Conservation (phyloP, 176 grass and related monocot species). For the Oryza coarctata region DNA sequence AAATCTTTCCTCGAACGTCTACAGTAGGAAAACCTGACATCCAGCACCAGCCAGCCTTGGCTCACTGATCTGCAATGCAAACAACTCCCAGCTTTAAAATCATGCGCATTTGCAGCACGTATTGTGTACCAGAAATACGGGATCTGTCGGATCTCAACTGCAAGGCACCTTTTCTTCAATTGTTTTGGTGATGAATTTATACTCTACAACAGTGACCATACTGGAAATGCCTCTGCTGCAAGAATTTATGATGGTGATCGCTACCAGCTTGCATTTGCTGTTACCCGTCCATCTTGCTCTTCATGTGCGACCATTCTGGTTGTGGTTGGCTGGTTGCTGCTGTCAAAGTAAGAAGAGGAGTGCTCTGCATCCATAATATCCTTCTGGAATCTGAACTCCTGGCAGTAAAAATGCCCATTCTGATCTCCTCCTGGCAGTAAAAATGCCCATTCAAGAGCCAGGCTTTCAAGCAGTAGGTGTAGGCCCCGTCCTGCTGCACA, state of each 20-base stretch:
- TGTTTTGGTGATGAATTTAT: not conserved
- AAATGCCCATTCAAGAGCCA: not conserved
- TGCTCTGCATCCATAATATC: not conserved
- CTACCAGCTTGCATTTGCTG: not conserved
- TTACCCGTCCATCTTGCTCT: constrained; percentile 17
- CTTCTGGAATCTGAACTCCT: not conserved
- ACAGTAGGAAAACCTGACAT: not conserved
- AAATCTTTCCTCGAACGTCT: not conserved
- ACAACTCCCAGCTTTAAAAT: constrained; percentile 1
- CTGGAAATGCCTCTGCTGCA: constrained; percentile 1
- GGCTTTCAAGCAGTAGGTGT: not conserved
- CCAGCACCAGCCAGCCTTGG: not conserved
- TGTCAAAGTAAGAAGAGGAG: not conserved
- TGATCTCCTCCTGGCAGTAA: not conserved
- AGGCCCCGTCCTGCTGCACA: not conserved
- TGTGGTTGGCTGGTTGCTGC: constrained; percentile 17
- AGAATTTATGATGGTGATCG: constrained; percentile 40
- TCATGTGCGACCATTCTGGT: constrained; percentile 31
- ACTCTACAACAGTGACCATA: not conserved
- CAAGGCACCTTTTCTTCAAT: not conserved
- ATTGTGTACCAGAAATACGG: not conserved
- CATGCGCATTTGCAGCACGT: not conserved
- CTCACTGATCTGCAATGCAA: not conserved
- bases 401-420: too few species aligned
- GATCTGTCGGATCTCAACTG: constrained; percentile 31